Evolutionary conservation across 352 stramenopile species (phyloP), one percentile per base, ranked within the genome.

Genomic region (Phytophthora hybrid): DNA sequence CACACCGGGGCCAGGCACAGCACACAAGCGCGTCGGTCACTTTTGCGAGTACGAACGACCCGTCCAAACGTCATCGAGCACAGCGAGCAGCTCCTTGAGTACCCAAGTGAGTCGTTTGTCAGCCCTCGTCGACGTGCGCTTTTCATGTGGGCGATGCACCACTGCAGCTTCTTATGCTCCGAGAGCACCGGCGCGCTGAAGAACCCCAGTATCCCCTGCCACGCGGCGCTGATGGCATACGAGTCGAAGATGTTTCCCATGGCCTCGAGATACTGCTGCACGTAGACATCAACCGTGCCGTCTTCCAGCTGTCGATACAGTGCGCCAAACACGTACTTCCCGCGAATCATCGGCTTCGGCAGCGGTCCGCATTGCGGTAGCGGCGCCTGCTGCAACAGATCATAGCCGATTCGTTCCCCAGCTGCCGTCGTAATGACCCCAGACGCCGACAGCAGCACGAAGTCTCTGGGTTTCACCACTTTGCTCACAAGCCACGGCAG

Each of bases 311-410:
- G 55, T 44, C 70, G 68, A 78, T 76, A 83, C 32, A 83, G 41
- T 2, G 59, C 59, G 18, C 76, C 76, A 60, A 77, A 69, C 72
- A 82, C 73, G 31, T 79, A 76, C 16, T 79, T 79, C 4, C 68
- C 71, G 4, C 76, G 75, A 69, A 79, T 77, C 60, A 82, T 69
- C 11, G 71, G 63, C 54, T 79, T 72, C 6, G 63, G 59, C 5
- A 73, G 55, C 4, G 67, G 63, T 8, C 37, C 53, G 32, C 76
- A 80, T 23, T 79, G 62, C 3, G 69, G 55, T 14, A 90, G 52
- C 11, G 83, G 71, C 16, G 83, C 81, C 13, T 79, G 85, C 52
- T 88, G 79, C 78, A 89, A 71, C 55, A 90, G 59, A 55, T 88
- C 73, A 44, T 88, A 90, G 10, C 83, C 83, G 37, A 89, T 77